A percentile compares a stretch with the other conserved stretches of the same genome.
phyloP scores from a whole-genome alignment of 257 asterid species.

The Osmanthus fragrans region DNA sequence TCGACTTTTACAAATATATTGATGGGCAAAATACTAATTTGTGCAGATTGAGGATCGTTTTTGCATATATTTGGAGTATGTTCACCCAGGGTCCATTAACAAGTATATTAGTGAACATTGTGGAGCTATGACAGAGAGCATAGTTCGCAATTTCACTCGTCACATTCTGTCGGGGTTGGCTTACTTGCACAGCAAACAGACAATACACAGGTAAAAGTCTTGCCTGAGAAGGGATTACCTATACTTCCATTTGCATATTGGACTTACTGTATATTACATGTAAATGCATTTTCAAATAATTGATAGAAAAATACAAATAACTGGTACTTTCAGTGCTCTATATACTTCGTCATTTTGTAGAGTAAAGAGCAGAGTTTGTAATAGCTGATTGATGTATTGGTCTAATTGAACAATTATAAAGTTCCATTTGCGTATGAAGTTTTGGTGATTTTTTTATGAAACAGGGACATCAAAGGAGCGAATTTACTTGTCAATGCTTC shows the following conservation, averaged over 20 bases:
- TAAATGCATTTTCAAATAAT: not conserved
- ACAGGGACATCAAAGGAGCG: slow-evolving; percentile 93
- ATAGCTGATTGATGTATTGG: not conserved
- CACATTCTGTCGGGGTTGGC: slow-evolving; percentile 88
- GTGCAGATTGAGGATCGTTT: slow-evolving; percentile 78
- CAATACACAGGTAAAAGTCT: slow-evolving; percentile 69
- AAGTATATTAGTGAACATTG: slow-evolving; percentile 67
- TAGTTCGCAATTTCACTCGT: slow-evolving; percentile 85
- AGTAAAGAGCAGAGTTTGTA: not conserved
- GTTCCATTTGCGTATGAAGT: slow-evolving; percentile 8
- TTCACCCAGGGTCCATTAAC: slow-evolving; percentile 84
- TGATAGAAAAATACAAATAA: not conserved
- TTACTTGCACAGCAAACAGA: slow-evolving; percentile 75
- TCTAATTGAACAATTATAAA: slow-evolving; percentile 19
- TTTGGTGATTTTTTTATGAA: slow-evolving; percentile 18
- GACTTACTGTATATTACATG: not conserved
- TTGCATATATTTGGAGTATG: slow-evolving; percentile 91
- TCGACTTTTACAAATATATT: slow-evolving; percentile 1
- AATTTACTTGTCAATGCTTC: slow-evolving; percentile 84
- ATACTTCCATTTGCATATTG: not conserved
- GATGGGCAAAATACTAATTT: slow-evolving; percentile 15
- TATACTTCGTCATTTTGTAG: slow-evolving; percentile 8
- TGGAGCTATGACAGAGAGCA: slow-evolving; percentile 82
- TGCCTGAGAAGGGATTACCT: not conserved
- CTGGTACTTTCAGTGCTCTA: not conserved